Evolutionary conservation across 163 green algal species (phyloP).

Genomic region (Volvox carteri): DNA sequence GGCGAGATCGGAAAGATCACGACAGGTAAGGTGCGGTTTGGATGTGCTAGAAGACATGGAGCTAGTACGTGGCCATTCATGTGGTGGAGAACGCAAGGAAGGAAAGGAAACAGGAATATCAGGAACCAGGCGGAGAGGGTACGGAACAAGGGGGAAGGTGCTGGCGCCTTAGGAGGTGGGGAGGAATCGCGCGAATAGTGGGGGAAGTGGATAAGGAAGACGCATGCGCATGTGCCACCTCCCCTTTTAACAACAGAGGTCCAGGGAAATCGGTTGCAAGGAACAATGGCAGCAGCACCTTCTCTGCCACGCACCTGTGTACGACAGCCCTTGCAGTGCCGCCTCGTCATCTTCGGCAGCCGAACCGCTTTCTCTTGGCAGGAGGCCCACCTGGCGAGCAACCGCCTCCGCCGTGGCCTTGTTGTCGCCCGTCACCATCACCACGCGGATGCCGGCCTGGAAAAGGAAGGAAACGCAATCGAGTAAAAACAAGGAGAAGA

Average conservation of each 20-base stretch:
- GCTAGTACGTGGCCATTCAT: too few species aligned
- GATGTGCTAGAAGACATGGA: too few species aligned
- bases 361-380: not conserved
- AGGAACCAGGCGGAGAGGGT: not conserved
- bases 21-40: too few species aligned
- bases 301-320: conserved; percentile 36
- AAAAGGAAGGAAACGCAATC: not conserved
- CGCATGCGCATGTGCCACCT: too few species aligned
- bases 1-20: too few species aligned
- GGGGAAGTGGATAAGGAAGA: not conserved
- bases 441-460: conserved; percentile 80
- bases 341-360: not conserved
- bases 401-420: conserved; percentile 67
- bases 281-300: too few species aligned
- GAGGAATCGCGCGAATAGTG: not conserved
- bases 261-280: too few species aligned
- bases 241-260: too few species aligned
- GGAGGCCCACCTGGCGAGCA: conserved; percentile 67
- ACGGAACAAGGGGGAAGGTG: not conserved
- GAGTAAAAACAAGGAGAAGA: not conserved
- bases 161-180: not conserved
- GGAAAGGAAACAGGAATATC: not conserved
- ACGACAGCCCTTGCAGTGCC: conserved; percentile 24
- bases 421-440: conserved; percentile 94
- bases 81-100: not conserved